phyloP scores from a whole-genome alignment of 2,329 filamentous ascomycete species.

The Trichoderma oligosporum region DNA sequence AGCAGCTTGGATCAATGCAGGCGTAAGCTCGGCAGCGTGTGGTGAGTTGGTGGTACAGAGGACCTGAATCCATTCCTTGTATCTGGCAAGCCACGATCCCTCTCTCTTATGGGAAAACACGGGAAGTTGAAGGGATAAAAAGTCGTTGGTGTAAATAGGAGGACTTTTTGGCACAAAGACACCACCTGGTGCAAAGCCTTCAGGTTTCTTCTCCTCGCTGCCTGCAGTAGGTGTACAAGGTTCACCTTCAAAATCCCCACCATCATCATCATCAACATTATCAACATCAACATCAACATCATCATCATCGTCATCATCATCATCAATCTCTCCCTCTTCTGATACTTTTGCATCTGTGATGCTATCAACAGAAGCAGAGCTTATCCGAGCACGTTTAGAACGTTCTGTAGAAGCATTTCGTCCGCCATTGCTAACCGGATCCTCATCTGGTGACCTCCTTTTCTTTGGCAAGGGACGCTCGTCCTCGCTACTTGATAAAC shows the following conservation, averaged over 20 bases:
- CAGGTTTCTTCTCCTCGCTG: not conserved
- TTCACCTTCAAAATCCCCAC: not conserved
- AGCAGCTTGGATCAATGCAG: conserved; percentile 26
- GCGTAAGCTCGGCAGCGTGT: conserved; percentile 25
- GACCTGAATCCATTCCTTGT: conserved; percentile 34
- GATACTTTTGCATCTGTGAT: conserved; percentile 20
- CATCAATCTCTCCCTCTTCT: conserved; percentile 36
- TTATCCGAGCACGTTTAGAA: conserved; percentile 24
- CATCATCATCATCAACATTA: conserved; percentile 29
- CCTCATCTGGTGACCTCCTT: conserved; percentile 9
- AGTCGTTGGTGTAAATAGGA: conserved; percentile 24
- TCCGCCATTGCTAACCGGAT: not conserved
- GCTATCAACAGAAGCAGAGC: conserved; percentile 7
- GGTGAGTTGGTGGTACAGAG: conserved; percentile 31
- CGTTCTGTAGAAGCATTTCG: conserved; percentile 10
- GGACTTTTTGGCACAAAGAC: conserved; percentile 24
- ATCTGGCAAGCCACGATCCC: conserved; percentile 35
- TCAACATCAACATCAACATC: conserved; percentile 28
- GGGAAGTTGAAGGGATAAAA: conserved; percentile 29
- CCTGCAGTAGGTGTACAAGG: not conserved
- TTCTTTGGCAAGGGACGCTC: conserved; percentile 12
- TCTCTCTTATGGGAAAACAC: conserved; percentile 27
- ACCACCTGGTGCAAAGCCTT: not conserved
- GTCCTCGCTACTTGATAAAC: conserved; percentile 15
- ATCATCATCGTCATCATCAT: conserved; percentile 27